Conservation (phyloP, 495 filamentous ascomycete species). For the Xanthoparmelia taractica region DNA sequence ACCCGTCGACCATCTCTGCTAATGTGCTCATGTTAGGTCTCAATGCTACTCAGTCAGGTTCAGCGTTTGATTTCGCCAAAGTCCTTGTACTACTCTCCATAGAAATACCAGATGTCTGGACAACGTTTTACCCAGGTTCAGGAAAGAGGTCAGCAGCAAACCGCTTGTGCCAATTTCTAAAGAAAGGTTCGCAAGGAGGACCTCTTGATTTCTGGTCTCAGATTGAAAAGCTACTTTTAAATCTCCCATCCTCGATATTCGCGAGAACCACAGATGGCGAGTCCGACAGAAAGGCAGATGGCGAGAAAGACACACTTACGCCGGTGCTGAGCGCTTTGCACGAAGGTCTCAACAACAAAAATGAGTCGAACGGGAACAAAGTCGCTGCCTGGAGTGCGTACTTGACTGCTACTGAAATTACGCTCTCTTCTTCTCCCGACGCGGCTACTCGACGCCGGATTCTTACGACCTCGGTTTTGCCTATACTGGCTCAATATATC, state of each 20-base stretch:
- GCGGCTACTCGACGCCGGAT: constrained; percentile 43
- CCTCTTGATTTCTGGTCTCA: constrained; percentile 62
- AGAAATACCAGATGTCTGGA: constrained; percentile 65
- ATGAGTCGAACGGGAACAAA: constrained; percentile 62
- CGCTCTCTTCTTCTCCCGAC: constrained; percentile 39
- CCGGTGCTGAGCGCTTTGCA: constrained; percentile 55
- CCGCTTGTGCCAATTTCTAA: constrained; percentile 63
- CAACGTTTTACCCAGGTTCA: constrained; percentile 47
- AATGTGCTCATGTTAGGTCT: constrained; percentile 63
- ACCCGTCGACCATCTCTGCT: constrained; percentile 56
- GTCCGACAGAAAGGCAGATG: constrained; percentile 30
- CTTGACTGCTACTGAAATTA: constrained; percentile 46
- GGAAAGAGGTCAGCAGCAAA: constrained; percentile 58
- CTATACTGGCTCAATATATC: constrained; percentile 53
- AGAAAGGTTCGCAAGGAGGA: constrained; percentile 72
- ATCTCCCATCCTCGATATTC: constrained; percentile 49
- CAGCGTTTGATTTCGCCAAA: constrained; percentile 59
- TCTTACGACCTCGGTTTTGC: constrained; percentile 42
- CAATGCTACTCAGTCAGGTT: constrained; percentile 59
- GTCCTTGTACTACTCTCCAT: constrained; percentile 55
- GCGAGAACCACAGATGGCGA: constrained; percentile 42
- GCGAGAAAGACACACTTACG: constrained; percentile 28
- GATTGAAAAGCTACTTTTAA: constrained; percentile 50
- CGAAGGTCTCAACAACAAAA: constrained; percentile 59
- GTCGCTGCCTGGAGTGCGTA: constrained; percentile 66